Percentiles rank a stretch among this genome's conserved stretches.
Conservation (phyloP, 73 alveolate genomes). For the Uronychia binucleata region DNA sequence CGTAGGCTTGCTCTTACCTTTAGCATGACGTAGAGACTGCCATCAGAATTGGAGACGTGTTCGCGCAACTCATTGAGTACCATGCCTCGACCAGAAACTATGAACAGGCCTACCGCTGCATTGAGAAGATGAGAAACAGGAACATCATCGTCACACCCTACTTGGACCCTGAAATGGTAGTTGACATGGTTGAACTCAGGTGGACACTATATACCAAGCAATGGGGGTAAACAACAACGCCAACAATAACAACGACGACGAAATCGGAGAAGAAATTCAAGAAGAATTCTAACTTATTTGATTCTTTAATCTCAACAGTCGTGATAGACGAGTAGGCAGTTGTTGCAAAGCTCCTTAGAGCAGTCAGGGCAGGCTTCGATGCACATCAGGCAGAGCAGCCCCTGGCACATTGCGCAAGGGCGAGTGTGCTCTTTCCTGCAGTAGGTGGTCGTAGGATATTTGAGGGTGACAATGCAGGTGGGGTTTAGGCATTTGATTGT, state of each 20-base stretch:
- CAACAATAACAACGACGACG: not conserved
- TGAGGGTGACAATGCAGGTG: too few species aligned
- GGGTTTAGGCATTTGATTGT: too few species aligned
- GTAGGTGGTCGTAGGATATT: too few species aligned
- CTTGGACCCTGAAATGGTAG: constrained; percentile 80
- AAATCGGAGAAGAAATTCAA: not conserved
- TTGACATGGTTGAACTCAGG: not conserved
- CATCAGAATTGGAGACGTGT: constrained; percentile 92
- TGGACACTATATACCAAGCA: not conserved
- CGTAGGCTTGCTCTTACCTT: not conserved
- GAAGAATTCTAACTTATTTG: not conserved
- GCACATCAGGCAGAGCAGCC: not conserved
- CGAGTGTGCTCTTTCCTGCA: not conserved
- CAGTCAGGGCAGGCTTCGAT: not conserved
- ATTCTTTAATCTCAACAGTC: not conserved
- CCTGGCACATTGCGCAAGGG: not conserved
- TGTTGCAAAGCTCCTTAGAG: not conserved
- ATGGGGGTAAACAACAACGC: not conserved
- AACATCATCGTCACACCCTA: constrained; percentile 80
- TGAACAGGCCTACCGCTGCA: constrained; percentile 64
- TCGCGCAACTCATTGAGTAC: constrained; percentile 81
- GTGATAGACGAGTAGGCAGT: not conserved
- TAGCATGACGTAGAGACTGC: constrained; percentile 86
- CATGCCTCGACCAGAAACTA: constrained; percentile 47
- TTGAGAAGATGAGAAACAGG: constrained; percentile 77